Percentiles rank a stretch among this genome's conserved stretches.
Conservation (phyloP, 2,329 filamentous ascomycete species). For the Talaromyces sp. region DNA sequence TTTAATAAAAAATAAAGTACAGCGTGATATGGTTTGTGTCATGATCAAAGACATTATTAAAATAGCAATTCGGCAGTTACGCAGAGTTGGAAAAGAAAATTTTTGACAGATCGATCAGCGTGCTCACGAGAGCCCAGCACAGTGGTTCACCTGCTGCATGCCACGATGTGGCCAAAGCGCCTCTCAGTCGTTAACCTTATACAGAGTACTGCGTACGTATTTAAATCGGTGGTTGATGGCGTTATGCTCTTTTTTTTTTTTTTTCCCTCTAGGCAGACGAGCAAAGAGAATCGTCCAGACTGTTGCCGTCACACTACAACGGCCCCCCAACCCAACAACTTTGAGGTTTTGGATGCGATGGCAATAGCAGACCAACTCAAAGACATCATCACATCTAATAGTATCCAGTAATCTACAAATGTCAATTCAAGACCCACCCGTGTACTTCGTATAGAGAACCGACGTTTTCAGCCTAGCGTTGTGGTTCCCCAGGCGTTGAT, state of each 20-base stretch:
- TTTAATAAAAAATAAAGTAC: neutral
- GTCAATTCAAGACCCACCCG: neutral
- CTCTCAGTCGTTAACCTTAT: neutral
- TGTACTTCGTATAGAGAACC: neutral
- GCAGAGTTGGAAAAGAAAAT: neutral
- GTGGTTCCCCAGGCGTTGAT: neutral
- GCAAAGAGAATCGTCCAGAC: neutral
- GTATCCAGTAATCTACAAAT: no score
- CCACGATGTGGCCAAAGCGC: slow-evolving; percentile 11
- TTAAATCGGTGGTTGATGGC: neutral
- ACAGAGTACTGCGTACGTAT: no score
- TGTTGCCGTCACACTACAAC: no score
- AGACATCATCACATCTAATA: neutral
- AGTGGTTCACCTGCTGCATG: slow-evolving; percentile 11
- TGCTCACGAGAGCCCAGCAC: slow-evolving; percentile 6
- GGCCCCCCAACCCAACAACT: no score
- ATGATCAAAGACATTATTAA: neutral
- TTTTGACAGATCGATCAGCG: neutral
- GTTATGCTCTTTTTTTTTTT: no score
- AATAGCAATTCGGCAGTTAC: neutral
- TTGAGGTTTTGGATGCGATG: no score
- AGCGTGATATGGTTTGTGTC: neutral
- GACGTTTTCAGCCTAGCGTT: neutral
- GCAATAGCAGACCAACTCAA: neutral
- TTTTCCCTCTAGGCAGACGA: neutral